Evolutionary conservation across 2,329 filamentous ascomycete species (phyloP).

Genomic region (Leptographium flavum): DNA sequence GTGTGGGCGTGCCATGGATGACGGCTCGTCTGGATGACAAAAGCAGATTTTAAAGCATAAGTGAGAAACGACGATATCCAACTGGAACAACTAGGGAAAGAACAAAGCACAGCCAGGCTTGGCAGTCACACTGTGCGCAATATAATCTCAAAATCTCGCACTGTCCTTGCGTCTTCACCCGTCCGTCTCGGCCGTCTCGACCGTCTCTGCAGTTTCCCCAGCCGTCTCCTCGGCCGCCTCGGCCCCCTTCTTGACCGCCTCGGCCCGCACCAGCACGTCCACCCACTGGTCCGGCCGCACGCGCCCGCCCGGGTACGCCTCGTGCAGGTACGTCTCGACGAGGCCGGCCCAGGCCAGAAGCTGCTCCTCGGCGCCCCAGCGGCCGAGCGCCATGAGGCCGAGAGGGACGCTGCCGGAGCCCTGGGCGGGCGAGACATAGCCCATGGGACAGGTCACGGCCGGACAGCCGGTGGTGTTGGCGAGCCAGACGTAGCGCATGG

Average conservation of each 20-base stretch:
- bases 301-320: slow-evolving; percentile 30
- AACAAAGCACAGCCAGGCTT: too few relatives aligned
- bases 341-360: slow-evolving; percentile 46
- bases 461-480: slow-evolving; percentile 74
- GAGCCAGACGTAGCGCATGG: slow-evolving; percentile 77
- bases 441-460: slow-evolving; percentile 59
- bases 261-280: slow-evolving; percentile 34
- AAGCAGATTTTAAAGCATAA: too few relatives aligned
- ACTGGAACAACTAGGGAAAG: too few relatives aligned
- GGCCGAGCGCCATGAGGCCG: slow-evolving; percentile 47
- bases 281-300: slow-evolving; percentile 39
- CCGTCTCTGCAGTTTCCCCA: too few relatives aligned
- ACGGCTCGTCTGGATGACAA: too few relatives aligned
- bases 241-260: not conserved
- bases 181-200: not conserved
- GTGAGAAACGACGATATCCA: too few relatives aligned
- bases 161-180: not conserved
- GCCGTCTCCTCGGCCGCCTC: not conserved
- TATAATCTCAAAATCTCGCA: too few relatives aligned
- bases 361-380: slow-evolving; percentile 53
- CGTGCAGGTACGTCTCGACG: slow-evolving; percentile 39
- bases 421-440: slow-evolving; percentile 46
- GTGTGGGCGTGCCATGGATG: too few relatives aligned
- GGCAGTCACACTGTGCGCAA: too few relatives aligned
- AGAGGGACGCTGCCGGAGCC: slow-evolving; percentile 46